These are phyloP conservation scores for Aeminium ludgeri DNA, from an alignment of 495 filamentous ascomycete species.

Conservation along the genomic window DNA sequence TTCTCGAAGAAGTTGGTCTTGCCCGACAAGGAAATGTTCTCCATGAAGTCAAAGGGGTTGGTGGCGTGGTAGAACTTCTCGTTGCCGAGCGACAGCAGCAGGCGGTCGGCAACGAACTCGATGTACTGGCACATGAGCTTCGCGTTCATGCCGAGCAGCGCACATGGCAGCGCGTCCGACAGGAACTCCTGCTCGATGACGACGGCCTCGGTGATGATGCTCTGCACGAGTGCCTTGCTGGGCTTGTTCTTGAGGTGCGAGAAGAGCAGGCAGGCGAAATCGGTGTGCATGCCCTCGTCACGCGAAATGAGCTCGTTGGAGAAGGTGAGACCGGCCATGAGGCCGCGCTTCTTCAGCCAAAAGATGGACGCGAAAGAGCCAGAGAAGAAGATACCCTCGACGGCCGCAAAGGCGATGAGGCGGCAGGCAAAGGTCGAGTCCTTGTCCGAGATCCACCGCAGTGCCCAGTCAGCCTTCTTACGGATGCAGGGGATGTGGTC, in stretches of 20 bases:
- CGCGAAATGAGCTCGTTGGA: conserved; percentile 99
- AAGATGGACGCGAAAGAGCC: conserved; percentile 99
- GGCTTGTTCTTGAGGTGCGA: conserved; percentile 87
- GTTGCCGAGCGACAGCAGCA: conserved; percentile 82
- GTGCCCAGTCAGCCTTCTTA: conserved; percentile 96
- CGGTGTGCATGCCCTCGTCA: conserved; percentile 97
- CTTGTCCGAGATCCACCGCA: conserved; percentile 84
- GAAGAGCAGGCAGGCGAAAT: conserved; percentile 95
- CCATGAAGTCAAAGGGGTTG: conserved; percentile 99
- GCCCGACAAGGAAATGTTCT: conserved; percentile 93
- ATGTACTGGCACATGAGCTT: conserved; percentile 99
- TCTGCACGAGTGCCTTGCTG: conserved; percentile 57
- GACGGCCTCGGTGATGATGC: conserved; percentile 89
- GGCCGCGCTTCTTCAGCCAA: conserved; percentile 99
- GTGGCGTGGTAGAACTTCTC: conserved; percentile 77
- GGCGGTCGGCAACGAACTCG: conserved; percentile 94
- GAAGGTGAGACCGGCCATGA: conserved; percentile 97
- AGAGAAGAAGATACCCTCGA: conserved; percentile 99
- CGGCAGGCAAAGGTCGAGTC: conserved; percentile 88
- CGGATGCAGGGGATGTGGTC: conserved; percentile 95
- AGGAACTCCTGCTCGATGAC: conserved; percentile 94
- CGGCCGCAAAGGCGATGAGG: conserved; percentile 90
- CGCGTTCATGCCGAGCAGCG: conserved; percentile 91
- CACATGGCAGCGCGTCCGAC: conserved; percentile 81
- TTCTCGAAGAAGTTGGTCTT: conserved; percentile 99